Base-by-base conservation (phyloP, 305 asterid species). In the Fraxinus dipetala region DNA sequence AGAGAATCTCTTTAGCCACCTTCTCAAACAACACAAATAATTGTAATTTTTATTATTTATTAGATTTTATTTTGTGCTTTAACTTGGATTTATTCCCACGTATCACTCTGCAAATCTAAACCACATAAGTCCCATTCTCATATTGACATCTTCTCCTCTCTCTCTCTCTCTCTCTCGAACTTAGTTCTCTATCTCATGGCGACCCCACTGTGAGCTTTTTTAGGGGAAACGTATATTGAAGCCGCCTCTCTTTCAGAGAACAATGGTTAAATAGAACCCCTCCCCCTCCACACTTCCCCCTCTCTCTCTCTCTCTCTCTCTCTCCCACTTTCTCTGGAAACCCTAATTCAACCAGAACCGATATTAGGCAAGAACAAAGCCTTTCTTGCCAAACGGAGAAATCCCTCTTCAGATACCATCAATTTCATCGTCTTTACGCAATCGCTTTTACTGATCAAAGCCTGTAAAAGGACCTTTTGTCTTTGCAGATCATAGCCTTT, bases 151-250 rank as follows among this genome's bases (percentile, higher is more conserved):
- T 28, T 30, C 31, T 35, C 18, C 18, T 38, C 43, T 74, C 75
- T 78, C 81, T 72, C 70, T 31, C 6, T 59, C 38, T 79, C 78
- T 80, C 86, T 76, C 79, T 74, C 77, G 43, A 63, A 35, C 73
- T 78, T 63, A 78, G 82, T 78, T 74, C 43, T 86, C 77, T 70
- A 81, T 82, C 84, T 78, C 82, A 83, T 86, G 85, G 85, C 79
- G 83, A 79, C 89, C 89, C 86, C 86, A 86, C 89, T 70, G 45
- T 72, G 48, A 63, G 75, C 84, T 78, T 84, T 84, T 82, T 79
- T 38, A 32, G 76, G 81, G 77, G 84, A 86, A 61, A 81, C 40
- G 72, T 69, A 32, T 79, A 74, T 79, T 78, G 4, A 78, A 83
- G 6, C 69, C 79, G 34, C 77, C 84, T 69, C 75, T 76, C 81